Evolutionary conservation across 106 monocot species (phyloP).

Genomic region (Chionographis japonica): DNA sequence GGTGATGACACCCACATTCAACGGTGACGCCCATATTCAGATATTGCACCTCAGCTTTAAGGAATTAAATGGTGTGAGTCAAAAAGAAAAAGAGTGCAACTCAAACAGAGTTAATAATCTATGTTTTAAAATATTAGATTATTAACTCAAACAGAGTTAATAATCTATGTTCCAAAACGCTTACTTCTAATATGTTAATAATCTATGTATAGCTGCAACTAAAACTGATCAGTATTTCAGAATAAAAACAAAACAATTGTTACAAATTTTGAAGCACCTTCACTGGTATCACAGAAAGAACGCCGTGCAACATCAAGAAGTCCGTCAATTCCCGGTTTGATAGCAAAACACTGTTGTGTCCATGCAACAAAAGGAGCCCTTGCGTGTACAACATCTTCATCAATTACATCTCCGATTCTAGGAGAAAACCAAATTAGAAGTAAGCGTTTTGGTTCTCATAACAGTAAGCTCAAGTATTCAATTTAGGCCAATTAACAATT

Average conservation of each 20-base stretch:
- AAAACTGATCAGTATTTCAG: conserved; percentile 18
- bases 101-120: too few relatives aligned
- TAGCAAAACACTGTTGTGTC: conserved; percentile 98
- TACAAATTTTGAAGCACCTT: conserved; percentile 54
- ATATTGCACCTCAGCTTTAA: too few relatives aligned
- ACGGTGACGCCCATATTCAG: too few relatives aligned
- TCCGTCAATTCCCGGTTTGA: conserved; percentile 85
- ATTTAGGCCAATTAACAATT: too few relatives aligned
- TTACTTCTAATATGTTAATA: too few relatives aligned
- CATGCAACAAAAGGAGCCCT: conserved; percentile 90
- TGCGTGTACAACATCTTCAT: conserved; percentile 90
- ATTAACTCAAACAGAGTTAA: too few relatives aligned
- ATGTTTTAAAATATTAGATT: too few relatives aligned
- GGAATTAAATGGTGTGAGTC: too few relatives aligned
- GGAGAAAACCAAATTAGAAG: conserved; percentile 3
- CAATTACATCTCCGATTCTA: conserved; percentile 81
- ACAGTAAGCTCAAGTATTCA: too few relatives aligned
- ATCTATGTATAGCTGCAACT: conserved; percentile 78
- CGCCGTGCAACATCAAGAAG: conserved; percentile 89
- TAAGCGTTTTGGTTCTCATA: neutral
- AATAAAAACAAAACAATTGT: neutral
- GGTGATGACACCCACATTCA: too few relatives aligned
- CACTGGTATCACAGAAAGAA: conserved; percentile 93
- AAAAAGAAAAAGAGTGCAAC: too few relatives aligned
- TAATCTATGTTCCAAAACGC: too few relatives aligned